Evolutionary conservation across 1,284 basidiomycete genomes (phyloP).

Genomic region (Ganoderma sinense): DNA sequence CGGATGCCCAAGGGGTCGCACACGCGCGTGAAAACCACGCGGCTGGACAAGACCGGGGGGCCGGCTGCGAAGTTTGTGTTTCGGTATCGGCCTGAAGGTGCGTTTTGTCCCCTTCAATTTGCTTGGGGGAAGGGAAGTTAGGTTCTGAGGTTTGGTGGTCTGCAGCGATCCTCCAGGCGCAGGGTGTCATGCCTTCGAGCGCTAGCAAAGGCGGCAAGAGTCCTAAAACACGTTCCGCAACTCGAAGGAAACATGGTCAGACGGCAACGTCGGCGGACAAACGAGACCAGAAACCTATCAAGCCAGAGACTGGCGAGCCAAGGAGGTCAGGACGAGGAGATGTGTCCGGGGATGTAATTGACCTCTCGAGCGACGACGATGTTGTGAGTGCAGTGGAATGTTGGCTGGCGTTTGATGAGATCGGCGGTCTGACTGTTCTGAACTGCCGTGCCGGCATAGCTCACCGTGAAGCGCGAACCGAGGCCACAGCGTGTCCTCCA

Average conservation of each 20-base stretch:
- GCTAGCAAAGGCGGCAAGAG: not conserved
- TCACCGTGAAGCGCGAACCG: conserved; percentile 15
- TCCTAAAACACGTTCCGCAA: not conserved
- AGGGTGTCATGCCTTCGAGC: conserved; percentile 18
- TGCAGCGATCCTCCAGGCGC: conserved; percentile 24
- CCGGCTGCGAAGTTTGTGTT: conserved; percentile 20
- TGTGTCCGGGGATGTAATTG: conserved; percentile 17
- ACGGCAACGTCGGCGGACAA: not conserved
- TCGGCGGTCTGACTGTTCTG: not conserved
- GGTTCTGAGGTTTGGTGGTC: not conserved
- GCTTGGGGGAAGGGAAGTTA: not conserved
- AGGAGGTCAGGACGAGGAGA: not conserved
- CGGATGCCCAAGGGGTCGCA: not conserved
- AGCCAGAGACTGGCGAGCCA: conserved; percentile 7
- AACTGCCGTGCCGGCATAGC: not conserved
- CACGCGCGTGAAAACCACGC: not conserved
- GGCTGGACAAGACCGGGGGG: conserved; percentile 9
- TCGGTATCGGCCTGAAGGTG: conserved; percentile 23
- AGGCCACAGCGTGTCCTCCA: not conserved
- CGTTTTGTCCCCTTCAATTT: not conserved
- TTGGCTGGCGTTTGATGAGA: not conserved
- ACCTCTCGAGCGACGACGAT: conserved; percentile 20
- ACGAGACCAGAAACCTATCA: conserved; percentile 7
- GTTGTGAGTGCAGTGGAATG: conserved; percentile 9
- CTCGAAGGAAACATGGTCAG: not conserved